Evolutionary conservation across 495 filamentous ascomycete species (phyloP), one percentile per base, ranked within the genome.

Genomic region (Sordaria brevicollis): DNA sequence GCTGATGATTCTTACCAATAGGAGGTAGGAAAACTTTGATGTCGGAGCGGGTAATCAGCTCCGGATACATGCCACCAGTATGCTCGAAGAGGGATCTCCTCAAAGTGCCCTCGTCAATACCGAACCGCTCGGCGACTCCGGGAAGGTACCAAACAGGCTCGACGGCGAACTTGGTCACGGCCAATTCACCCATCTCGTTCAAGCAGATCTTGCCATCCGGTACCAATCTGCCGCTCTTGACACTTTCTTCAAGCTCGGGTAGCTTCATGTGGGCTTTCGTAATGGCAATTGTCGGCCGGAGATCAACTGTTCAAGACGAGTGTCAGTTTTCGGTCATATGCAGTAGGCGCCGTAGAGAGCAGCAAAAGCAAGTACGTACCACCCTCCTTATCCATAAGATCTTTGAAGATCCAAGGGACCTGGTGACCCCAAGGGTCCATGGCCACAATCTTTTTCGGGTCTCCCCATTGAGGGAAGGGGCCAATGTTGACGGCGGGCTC

Each of bases 261-360:
- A 99, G 81, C 80, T 92, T 95, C 95, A 99, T 99, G 76, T 97
- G 96, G 17, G 95, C 95, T 74, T 90, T 91, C 29, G 95, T 99
- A 37, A 99, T 86, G 9, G 95, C 86, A 83, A 99, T 99, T 0
- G 95, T 97, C 29, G 95, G 95, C 65, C 94, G 87, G 71, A 98
- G 92, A 74, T 99, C 94, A 36, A 94, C 84, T 86, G 49, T 62
- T 69, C 11, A 36, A 68, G 17, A 31, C n/a, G n/a, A 35, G 72
- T 62, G 73, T 76, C 71, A 65, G 70, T 66, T 69, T n/a, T 71
- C 8, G 11, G n/a, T 38, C 35, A 11, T 17, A 37, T 17, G 70
- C 57, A 43, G 33, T 31, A 62, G 49, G 25, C 25, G 13, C 17
- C 2, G 29, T 62, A 17, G 8, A 25, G 2, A 65, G 37, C 0